phyloP scores from a whole-genome alignment of 805 yeast species.

The Hanseniaspora taiwanica region DNA sequence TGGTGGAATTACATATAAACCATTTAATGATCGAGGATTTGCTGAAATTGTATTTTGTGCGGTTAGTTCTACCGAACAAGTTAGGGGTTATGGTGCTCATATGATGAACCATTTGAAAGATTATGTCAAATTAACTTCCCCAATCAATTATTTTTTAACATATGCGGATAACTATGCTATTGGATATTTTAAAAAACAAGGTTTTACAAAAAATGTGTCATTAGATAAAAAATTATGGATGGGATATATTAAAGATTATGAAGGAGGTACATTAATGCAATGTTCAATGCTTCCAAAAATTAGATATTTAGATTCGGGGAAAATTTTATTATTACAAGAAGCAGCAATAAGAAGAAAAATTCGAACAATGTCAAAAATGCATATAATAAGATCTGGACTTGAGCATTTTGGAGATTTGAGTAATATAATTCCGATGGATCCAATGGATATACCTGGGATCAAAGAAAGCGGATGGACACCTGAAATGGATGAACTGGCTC shows the following conservation, averaged over 20 bases:
- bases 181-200: slow-evolving; percentile 96
- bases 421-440: slow-evolving; percentile 48
- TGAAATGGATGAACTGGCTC: slow-evolving; percentile 94
- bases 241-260: slow-evolving; percentile 98
- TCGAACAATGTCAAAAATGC: slow-evolving; percentile 62
- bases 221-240: slow-evolving; percentile 82
- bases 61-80: slow-evolving; percentile 93
- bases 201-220: slow-evolving; percentile 89
- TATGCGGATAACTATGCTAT: slow-evolving; percentile 98
- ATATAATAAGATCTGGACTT: slow-evolving; percentile 72
- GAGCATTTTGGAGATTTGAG: slow-evolving; percentile 44
- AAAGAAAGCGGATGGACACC: slow-evolving; percentile 96
- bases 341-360: slow-evolving; percentile 86
- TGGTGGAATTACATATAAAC: slow-evolving; percentile 95
- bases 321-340: slow-evolving; percentile 73
- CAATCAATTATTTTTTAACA: slow-evolving; percentile 74
- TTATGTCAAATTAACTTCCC: slow-evolving; percentile 80
- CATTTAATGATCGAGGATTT: slow-evolving; percentile 78
- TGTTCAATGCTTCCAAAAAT: slow-evolving; percentile 85
- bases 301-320: slow-evolving; percentile 79
- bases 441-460: slow-evolving; percentile 75
- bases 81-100: slow-evolving; percentile 97
- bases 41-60: slow-evolving; percentile 99
- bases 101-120: slow-evolving; percentile 96
- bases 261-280: slow-evolving; percentile 98